Evolutionary conservation across 306 rosid genomes (phyloP), one percentile per base, ranked within the genome.

Genomic region (Glycine tomentella): DNA sequence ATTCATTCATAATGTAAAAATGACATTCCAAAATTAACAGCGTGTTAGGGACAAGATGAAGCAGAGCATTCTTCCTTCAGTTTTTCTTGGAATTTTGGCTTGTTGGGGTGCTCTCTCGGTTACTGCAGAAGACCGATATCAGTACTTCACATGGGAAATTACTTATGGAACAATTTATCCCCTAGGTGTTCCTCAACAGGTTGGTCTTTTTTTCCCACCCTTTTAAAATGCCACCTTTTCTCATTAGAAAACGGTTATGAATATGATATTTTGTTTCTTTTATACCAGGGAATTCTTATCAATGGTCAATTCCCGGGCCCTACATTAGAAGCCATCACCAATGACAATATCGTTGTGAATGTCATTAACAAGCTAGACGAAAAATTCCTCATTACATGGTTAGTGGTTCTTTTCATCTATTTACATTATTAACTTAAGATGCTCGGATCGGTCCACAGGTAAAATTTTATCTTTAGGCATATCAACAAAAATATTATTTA

Each of bases 301-400:
- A 95, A 92, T 66, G 97, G 97, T 9, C 89, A 92, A 78, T 92
- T 91, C 73, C 98, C 98, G 4, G 97, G 97, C n/a, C 98, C 98
- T 8, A 89, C 75, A 9, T 74, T 95, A 51, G 97, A 95, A 0
- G 87, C 90, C 52, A 88, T 89, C 42, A 95, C 98, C 7, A 95
- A 95, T 81, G 91, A 92, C 68, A 95, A 92, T 55, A 87, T 95
- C 34, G 6, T 92, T 17, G 83, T 95, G 0, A 78, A 87, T 85
- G 94, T 92, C 69, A 83, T 87, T 55, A 95, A 95, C 81, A 89
- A 90, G 84, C 67, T 95, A 33, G 97, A 91, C 1, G 97, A 91
- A 48, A 89, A 92, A 68, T 92, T 92, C 80, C 97, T 95, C 75
- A 81, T 95, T 68, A 92, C 98, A 80, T 95, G 98, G 98, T 92